Conservation (phyloP, 148 eudicot species). For the Diospyros lotus region DNA sequence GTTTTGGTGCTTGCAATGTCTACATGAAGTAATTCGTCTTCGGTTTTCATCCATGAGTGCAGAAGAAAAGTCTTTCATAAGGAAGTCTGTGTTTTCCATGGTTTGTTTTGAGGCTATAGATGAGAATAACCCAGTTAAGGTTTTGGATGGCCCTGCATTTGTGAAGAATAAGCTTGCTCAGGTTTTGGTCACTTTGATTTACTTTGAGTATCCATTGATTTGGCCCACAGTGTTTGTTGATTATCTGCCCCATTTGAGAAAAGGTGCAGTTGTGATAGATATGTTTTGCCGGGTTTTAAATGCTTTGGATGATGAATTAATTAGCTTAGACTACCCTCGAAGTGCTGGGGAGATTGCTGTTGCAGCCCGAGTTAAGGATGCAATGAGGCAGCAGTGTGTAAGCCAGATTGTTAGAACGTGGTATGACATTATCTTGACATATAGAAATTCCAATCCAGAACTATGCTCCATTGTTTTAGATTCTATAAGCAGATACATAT, state of each 20-base stretch:
- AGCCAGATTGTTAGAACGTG: slow-evolving; percentile 66
- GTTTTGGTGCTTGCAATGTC: slow-evolving; percentile 88
- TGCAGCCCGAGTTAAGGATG: slow-evolving; percentile 76
- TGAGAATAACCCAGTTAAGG: slow-evolving; percentile 50
- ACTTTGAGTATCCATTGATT: slow-evolving; percentile 66
- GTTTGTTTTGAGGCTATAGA: slow-evolving; percentile 52
- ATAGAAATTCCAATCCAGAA: slow-evolving; percentile 69
- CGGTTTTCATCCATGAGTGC: slow-evolving; percentile 56
- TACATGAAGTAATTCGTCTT: slow-evolving; percentile 59
- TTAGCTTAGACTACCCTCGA: slow-evolving; percentile 82
- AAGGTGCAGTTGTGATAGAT: slow-evolving; percentile 76
- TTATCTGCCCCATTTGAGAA: slow-evolving; percentile 58
- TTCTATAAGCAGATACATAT: slow-evolving; percentile 74
- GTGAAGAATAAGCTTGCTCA: slow-evolving; percentile 95
- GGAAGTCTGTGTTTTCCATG: slow-evolving; percentile 79
- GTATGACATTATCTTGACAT: slow-evolving; percentile 70
- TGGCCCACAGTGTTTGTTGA: slow-evolving; percentile 82
- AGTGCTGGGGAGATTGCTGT: slow-evolving; percentile 51
- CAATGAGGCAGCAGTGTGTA: slow-evolving; percentile 95
- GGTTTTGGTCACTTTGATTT: slow-evolving; percentile 72
- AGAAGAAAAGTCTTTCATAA: slow-evolving; percentile 61
- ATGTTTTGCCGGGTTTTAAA: slow-evolving; percentile 93
- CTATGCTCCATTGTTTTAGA: slow-evolving; percentile 69
- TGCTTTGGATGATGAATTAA: slow-evolving; percentile 86
- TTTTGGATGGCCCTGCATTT: slow-evolving; percentile 75